These are phyloP conservation scores for Stephania yunnanensis DNA, from an alignment of 164 flowering plant species.

Conservation along the genomic window DNA sequence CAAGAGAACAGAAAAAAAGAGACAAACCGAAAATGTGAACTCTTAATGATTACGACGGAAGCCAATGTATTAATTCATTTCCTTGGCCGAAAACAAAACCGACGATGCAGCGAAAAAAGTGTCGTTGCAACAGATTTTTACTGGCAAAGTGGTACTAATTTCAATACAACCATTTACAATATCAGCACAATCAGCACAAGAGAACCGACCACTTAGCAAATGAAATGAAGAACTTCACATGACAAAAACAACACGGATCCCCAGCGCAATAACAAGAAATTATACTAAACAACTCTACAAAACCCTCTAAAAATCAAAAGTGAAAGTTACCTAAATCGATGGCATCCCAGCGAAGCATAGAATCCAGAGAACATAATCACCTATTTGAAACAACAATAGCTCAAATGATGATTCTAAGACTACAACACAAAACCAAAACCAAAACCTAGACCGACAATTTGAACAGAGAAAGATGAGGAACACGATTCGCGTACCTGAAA, in stretches of 20 bases:
- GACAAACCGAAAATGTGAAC: too few species aligned
- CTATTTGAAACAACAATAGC: slow-evolving; percentile 13
- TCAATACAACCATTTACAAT: too few species aligned
- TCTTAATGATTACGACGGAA: too few species aligned
- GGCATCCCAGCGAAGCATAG: slow-evolving; percentile 15
- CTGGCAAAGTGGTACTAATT: too few species aligned
- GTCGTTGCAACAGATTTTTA: too few species aligned
- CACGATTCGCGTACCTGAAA: slow-evolving; percentile 4
- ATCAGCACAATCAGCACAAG: not conserved
- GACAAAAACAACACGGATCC: not conserved
- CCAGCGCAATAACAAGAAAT: not conserved
- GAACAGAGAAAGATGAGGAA: not conserved
- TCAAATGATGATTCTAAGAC: not conserved
- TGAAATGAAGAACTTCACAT: not conserved
- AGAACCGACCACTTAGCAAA: not conserved
- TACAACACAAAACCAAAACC: not conserved
- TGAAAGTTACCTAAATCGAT: slow-evolving; percentile 21
- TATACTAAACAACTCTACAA: not conserved
- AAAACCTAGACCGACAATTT: not conserved
- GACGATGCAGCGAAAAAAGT: too few species aligned
- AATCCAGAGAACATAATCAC: slow-evolving; percentile 38
- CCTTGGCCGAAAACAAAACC: too few species aligned
- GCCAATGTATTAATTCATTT: too few species aligned
- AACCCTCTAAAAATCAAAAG: not conserved
- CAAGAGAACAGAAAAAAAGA: too few species aligned